These are phyloP conservation scores for Yarrowia osloensis DNA, from an alignment of 805 yeast genomes.

Conservation along the genomic window DNA sequence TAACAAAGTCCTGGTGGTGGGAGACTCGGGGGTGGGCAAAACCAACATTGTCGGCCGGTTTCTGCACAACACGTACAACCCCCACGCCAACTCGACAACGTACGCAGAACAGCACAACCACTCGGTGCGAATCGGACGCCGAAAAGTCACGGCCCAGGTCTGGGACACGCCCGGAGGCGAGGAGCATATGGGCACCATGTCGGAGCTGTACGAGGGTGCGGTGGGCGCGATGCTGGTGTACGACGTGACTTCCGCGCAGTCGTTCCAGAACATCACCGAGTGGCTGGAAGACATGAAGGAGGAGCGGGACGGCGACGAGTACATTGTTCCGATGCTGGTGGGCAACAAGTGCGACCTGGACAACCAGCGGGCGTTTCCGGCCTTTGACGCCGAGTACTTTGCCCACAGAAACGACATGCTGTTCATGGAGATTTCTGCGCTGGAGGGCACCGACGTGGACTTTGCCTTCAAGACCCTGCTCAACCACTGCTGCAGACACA, in stretches of 20 bases:
- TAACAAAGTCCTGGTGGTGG: constrained; percentile 76
- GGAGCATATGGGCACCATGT: constrained; percentile 62
- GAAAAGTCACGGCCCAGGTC: constrained; percentile 92
- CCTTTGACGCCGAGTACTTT: constrained; percentile 94
- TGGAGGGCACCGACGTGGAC: constrained; percentile 89
- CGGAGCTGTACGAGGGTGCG: constrained; percentile 73
- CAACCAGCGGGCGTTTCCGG: constrained; percentile 94
- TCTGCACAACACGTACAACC: constrained; percentile 91
- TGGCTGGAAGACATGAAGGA: constrained; percentile 92
- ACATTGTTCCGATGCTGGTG: constrained; percentile 80
- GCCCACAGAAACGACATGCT: constrained; percentile 87
- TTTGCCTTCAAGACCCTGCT: constrained; percentile 56
- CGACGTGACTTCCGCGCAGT: constrained; percentile 90
- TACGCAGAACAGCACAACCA: constrained; percentile 98
- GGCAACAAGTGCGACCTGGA: constrained; percentile 78
- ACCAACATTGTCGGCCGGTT: constrained; percentile 90
- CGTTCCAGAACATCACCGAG: constrained; percentile 80
- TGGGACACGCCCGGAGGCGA: constrained; percentile 99
- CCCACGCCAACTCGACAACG: constrained; percentile 92
- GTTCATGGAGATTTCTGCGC: constrained; percentile 94
- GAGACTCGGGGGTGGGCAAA: constrained; percentile 97
- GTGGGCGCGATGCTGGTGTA: constrained; percentile 94
- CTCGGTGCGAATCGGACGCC: constrained; percentile 90
- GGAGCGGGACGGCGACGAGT: constrained; percentile 93
- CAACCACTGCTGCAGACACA: constrained; percentile 4